Evolutionary conservation across 2,329 filamentous ascomycete species (phyloP).

Genomic region (Knufia petricola): DNA sequence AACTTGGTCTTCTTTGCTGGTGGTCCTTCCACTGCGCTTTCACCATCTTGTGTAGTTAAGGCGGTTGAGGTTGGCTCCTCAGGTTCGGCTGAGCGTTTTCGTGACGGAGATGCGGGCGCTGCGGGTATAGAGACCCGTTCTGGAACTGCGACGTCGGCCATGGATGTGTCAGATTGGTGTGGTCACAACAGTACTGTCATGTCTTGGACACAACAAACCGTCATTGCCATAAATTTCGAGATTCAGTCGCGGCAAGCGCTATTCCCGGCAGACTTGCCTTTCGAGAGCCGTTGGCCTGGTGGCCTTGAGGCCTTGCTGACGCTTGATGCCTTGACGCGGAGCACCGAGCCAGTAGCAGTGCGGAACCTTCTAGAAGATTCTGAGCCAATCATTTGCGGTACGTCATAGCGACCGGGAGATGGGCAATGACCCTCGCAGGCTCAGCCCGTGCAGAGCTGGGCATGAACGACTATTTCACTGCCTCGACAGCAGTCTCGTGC

Average conservation of each 20-base stretch:
- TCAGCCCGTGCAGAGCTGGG: too few species aligned
- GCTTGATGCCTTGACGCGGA: too few species aligned
- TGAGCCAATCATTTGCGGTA: background rate
- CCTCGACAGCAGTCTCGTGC: background rate
- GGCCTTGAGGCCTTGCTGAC: background rate
- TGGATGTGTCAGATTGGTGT: background rate
- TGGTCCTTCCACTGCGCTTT: slow-evolving; percentile 19
- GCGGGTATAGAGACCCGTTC: slow-evolving; percentile 9
- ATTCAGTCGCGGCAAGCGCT: background rate
- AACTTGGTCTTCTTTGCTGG: slow-evolving; percentile 66
- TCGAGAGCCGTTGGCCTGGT: background rate
- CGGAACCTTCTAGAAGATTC: slow-evolving; percentile 1
- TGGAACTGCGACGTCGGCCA: slow-evolving; percentile 4
- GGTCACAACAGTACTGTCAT: too few species aligned
- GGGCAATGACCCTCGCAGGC: background rate
- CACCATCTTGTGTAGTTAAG: slow-evolving; percentile 16
- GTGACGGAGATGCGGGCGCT: slow-evolving; percentile 14
- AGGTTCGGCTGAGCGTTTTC: slow-evolving; percentile 22
- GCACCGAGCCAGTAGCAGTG: too few species aligned
- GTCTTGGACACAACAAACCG: too few species aligned
- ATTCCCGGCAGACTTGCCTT: background rate
- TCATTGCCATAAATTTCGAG: too few species aligned
- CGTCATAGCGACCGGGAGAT: background rate
- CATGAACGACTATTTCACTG: slow-evolving; percentile 1
- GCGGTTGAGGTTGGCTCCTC: slow-evolving; percentile 9